Evolutionary conservation across 2,329 filamentous ascomycete genomes (phyloP).

Genomic region (Chaetomium globosum): DNA sequence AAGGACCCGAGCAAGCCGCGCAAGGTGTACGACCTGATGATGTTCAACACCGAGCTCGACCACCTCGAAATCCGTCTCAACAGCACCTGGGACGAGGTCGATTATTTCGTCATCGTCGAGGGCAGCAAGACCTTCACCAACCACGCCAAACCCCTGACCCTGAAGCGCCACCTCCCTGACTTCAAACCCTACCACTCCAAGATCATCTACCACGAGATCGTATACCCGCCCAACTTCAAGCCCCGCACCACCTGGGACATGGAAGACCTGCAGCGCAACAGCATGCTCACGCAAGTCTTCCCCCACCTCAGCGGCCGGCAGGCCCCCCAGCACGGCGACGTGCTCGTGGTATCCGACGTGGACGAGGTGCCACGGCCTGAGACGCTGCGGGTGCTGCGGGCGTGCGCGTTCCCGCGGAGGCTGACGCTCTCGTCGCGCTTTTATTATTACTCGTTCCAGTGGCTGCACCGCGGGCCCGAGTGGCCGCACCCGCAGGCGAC

Average conservation of each 20-base stretch:
- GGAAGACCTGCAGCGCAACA: constrained; percentile 58
- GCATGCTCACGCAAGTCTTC: constrained; percentile 61
- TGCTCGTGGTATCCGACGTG: constrained; percentile 62
- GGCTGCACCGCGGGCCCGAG: constrained; percentile 47
- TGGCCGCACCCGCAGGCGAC: constrained; percentile 66
- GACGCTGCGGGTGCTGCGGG: constrained; percentile 52
- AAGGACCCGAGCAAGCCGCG: constrained; percentile 40
- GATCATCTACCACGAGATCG: constrained; percentile 62
- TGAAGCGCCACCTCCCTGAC: constrained; percentile 55
- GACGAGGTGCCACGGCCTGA: constrained; percentile 62
- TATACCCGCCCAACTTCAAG: constrained; percentile 48
- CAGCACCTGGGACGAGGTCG: constrained; percentile 59
- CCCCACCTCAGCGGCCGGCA: constrained; percentile 48
- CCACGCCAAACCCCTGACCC: constrained; percentile 55
- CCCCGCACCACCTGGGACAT: constrained; percentile 51
- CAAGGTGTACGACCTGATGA: constrained; percentile 63
- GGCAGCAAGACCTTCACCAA: constrained; percentile 61
- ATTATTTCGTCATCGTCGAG: constrained; percentile 68
- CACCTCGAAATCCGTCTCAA: constrained; percentile 66
- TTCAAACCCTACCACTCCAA: constrained; percentile 60
- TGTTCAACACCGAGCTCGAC: constrained; percentile 66
- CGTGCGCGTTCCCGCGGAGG: constrained; percentile 56
- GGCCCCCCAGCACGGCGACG: constrained; percentile 53
- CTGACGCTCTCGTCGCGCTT: constrained; percentile 56
- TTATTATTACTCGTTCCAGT: constrained; percentile 62